Conservation (phyloP, 306 rosid species). For the Adenanthera pavonina region DNA sequence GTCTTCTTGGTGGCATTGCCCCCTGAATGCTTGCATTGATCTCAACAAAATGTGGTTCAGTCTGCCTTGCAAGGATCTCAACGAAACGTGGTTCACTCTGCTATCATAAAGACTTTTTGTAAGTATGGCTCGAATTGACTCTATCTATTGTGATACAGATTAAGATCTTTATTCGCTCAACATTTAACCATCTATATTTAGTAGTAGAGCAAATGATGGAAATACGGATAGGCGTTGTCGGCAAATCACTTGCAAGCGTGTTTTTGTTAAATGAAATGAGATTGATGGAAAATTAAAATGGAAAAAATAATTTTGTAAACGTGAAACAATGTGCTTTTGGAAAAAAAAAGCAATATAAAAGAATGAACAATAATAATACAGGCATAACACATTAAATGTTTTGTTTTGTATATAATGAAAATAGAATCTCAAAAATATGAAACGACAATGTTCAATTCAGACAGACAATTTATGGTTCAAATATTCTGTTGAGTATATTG, state of each 20-base stretch:
- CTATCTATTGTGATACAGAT: conserved; percentile 10
- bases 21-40: conserved; percentile 23
- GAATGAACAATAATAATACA: too few species aligned
- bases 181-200: conserved; percentile 12
- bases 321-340: too few species aligned
- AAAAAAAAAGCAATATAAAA: too few species aligned
- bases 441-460: too few species aligned
- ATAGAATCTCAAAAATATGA: too few species aligned
- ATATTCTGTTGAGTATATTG: too few species aligned
- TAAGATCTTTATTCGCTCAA: background rate
- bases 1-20: conserved; percentile 29
- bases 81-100: too few species aligned
- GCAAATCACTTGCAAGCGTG: conserved; percentile 22
- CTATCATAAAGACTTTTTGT: conserved; percentile 2
- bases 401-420: too few species aligned
- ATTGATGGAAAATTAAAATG: too few species aligned
- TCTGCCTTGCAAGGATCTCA: background rate
- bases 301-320: too few species aligned
- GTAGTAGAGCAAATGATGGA: conserved; percentile 19
- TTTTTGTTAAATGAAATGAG: background rate
- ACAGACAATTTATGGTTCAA: background rate
- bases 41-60: conserved; percentile 18
- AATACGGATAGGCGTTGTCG: conserved; percentile 7
- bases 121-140: conserved; percentile 32
- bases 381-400: too few species aligned